Base-by-base conservation (phyloP, 2,329 filamentous ascomycete species). In the Cercospora sp. region DNA sequence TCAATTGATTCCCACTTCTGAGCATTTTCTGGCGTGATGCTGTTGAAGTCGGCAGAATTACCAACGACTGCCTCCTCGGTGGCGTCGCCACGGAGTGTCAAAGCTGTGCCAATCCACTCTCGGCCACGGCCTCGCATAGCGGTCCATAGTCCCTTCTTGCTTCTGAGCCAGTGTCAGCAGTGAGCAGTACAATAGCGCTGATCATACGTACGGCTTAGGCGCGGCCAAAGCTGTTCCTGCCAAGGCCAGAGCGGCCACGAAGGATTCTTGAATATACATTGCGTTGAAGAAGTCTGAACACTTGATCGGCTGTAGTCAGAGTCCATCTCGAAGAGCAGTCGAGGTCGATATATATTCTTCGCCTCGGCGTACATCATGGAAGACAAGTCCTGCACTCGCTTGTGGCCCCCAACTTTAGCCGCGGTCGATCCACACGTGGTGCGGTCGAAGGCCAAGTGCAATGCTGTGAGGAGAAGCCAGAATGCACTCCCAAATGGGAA, bases 1-100 rank as follows among this genome's bases (percentile, higher is more conserved):
- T 82, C 79, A 3, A 75, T 81, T 4, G 76, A 73, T 33, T 80
- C 78, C 78, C 79, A 82, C 65, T 81, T 80, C 77, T 78, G 77
- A 28, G 75, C 72, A 68, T 80, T 80, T 67, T 79, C 79, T 0
- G 79, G 78, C 1, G 68, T 67, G n/a, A 66, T 62, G 59, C 58
- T 61, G 45, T 66, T 66, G 45, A 66, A 66, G 45, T 73, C 71
- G 36, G 62, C 64, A 45, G 67, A 61, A 69, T 76, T 78, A 71
- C 66, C 51, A 48, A 69, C 64, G 65, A 74, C 71, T 16, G 70
- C 70, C 26, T 66, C 61, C 55, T 74, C 73, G 16, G 63, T 57
- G 20, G 63, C 57, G 26, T 78, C 77, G 63, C 70, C 73, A 36
- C 77, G 75, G 60, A 79, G 75, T 3, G 78, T 79, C 30, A 80